Base-by-base conservation (phyloP, 805 yeast species). In the Metschnikowia reukaufii region DNA sequence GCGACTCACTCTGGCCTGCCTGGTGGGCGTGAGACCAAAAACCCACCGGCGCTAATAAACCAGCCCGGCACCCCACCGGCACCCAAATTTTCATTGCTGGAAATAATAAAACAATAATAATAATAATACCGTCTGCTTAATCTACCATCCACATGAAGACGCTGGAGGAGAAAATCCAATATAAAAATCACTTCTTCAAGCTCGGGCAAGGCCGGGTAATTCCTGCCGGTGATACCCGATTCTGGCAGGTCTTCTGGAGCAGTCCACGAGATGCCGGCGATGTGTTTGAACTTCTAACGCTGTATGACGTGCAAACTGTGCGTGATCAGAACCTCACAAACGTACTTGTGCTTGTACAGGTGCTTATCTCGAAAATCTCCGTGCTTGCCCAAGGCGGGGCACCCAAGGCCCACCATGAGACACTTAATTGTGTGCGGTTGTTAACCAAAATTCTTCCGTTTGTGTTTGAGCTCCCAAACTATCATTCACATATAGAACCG, bases 381-480 rank as follows among this genome's bases (percentile, higher is more conserved):
- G 47, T 43, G 2, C 37, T 55, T 6, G 43, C 59, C n/a, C 27
- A 18, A 15, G 30, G 37, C 12, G 4, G 36, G 6, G 35, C 38
- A 18, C 37, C 40, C 33, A 23, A 17, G 15, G 18, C 34, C 54
- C 66, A 42, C 64, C 69, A 13, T 45, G 67, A 79, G 51, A 58
- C 83, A 9, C 65, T 86, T 39, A 84, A 81, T 49, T 82, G 88
- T 56, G 56, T 84, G 6, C 74, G 96, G 31, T 62, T 86, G 4
- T 63, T 91, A 34, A 79, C 88, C 2, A 77, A 81, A 49, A 44
- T 86, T 3, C 51, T 86, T 17, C 97, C 97, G 0, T 76, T 80
- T 39, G 59, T 84, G 6, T 86, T 77, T 57, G 96, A 90, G 64
- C 60, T 68, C 9, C 70, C 60, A 6, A 55, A 57, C 20, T 64